phyloP scores from a whole-genome alignment of 2,329 filamentous ascomycete species.

The Cercospora berteroae region DNA sequence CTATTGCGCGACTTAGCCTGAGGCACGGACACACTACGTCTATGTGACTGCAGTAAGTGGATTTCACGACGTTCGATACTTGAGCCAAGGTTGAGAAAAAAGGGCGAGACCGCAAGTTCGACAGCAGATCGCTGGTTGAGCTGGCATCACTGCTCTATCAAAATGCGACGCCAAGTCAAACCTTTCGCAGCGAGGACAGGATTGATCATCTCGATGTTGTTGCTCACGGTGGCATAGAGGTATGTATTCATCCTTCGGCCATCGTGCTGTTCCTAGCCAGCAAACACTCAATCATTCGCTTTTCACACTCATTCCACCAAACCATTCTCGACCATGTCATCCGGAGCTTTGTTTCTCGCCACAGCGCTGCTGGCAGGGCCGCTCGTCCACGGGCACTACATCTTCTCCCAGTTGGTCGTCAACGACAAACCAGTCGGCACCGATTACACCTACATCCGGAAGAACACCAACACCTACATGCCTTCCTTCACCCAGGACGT shows the following conservation, averaged over 20 bases:
- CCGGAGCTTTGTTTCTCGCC: neutral
- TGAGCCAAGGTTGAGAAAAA: neutral
- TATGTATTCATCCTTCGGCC: neutral
- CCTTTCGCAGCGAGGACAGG: neutral
- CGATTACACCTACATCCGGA: conserved; percentile 26
- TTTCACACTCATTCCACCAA: neutral
- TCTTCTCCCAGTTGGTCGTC: conserved; percentile 25
- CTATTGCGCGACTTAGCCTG: neutral
- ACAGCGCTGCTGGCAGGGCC: neutral
- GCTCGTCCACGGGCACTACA: conserved; percentile 20
- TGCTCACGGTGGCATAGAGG: neutral
- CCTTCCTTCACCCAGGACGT: conserved; percentile 20
- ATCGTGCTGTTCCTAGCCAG: neutral
- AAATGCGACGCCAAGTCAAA: neutral
- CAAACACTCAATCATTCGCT: neutral
- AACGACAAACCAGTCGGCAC: conserved; percentile 18
- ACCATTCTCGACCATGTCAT: neutral
- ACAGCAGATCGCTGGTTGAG: neutral
- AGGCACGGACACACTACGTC: neutral
- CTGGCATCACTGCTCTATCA: neutral
- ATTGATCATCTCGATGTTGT: no score
- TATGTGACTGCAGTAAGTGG: neutral
- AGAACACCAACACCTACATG: conserved; percentile 24
- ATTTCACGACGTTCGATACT: neutral
- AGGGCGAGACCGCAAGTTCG: neutral